Base-by-base conservation (phyloP, 352 stramenopile species). In the Globisporangium megalacanthum region DNA sequence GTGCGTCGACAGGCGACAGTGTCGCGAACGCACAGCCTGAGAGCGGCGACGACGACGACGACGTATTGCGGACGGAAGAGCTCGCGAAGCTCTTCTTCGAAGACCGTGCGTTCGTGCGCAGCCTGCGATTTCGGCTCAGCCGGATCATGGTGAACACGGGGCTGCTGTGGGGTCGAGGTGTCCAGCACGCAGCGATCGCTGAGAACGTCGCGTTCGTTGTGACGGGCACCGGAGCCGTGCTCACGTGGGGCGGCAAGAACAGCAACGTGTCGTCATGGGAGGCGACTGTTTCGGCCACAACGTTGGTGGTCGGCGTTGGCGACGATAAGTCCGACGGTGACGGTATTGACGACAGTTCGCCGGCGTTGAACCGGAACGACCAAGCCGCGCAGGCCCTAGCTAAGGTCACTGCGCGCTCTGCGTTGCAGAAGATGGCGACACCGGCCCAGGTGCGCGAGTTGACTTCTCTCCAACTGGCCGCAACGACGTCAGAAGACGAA, bases 131-230 rank as follows among this genome's bases (percentile, higher is more conserved):
- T 56, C 65, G 77, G 31, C 75, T 70, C 11, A 76, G 82, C 2
- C 69, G 78, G 31, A 62, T 94, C 33, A 92, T 94, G 74, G 72
- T 73, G 52, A 97, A 97, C 70, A 97, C 89, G 6, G 87, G 82
- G 2, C 82, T 77, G 15, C 68, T 98, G 0, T 98, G 94, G 94
- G 92, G 92, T 4, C 74, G 88, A 41, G 79, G 88, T 39, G 69
- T 97, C 4, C 65, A 88, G 6, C 75, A 94, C 60, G 83, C 78
- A 7, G 65, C 85, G 2, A 70, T 97, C 6, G 79, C 77, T 29
- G 88, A 97, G 45, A 96, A 85, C 48, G 69, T 96, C 25, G 89
- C 93, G 22, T 90, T 97, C 51, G 88, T 77, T 0, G 74, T 97
- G 17, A 95, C 89, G 15, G 77, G 86, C 46, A 70, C 72, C 0